These are phyloP conservation scores for Clitopilus hobsonii DNA, from an alignment of 768 basidiomycete species.

Conservation along the genomic window DNA sequence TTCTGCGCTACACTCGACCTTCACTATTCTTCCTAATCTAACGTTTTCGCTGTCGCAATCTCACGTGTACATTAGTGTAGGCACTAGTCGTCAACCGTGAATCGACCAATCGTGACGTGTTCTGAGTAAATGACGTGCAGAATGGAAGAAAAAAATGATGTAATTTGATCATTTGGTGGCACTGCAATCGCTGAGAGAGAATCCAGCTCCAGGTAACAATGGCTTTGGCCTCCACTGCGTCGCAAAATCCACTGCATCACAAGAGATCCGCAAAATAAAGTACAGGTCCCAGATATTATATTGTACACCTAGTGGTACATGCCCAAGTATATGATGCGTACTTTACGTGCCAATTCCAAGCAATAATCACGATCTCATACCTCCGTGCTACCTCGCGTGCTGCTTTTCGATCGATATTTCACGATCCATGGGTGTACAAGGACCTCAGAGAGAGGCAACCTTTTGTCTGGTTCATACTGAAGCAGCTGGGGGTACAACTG, in stretches of 20 bases:
- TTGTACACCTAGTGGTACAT: background rate
- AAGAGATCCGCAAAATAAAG: background rate
- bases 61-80: background rate
- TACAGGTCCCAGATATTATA: background rate
- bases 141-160: background rate
- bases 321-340: background rate
- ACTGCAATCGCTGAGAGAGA: background rate
- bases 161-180: background rate
- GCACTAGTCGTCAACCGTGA: background rate
- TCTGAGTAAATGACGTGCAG: background rate
- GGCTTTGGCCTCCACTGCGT: background rate
- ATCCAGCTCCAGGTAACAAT: background rate
- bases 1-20: background rate
- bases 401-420: conserved; percentile 53
- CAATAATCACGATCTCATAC: background rate
- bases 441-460: conserved; percentile 72
- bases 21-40: background rate
- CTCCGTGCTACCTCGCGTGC: conserved; percentile 17
- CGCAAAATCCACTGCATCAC: background rate
- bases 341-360: background rate
- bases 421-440: conserved; percentile 85
- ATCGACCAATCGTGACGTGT: background rate
- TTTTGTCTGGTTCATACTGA: conserved; percentile 72
- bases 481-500: conserved; percentile 65
- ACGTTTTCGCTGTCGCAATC: background rate